Conservation (phyloP, 2,329 filamentous ascomycete genomes). For the Fusarium nematophilum region DNA sequence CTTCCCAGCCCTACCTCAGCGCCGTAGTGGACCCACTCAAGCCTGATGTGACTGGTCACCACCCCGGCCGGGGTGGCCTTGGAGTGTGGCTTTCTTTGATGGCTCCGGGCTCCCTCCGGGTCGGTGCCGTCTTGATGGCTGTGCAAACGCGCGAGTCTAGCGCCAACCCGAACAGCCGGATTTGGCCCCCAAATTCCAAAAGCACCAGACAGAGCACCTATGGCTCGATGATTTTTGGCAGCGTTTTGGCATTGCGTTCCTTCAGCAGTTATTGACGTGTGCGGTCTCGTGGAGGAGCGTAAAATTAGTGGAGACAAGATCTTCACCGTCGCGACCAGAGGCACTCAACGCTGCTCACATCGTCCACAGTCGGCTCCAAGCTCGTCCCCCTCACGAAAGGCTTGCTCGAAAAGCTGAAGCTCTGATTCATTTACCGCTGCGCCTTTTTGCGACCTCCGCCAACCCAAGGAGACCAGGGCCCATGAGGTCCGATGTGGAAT, state of each 20-base stretch:
- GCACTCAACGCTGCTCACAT: conserved; percentile 18
- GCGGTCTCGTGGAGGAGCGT: background rate
- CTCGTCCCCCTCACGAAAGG: background rate
- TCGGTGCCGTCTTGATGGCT: conserved; percentile 2
- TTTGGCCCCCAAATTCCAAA: conserved; percentile 2
- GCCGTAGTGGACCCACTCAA: conserved; percentile 10
- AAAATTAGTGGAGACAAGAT: background rate
- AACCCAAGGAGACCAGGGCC: conserved; percentile 7
- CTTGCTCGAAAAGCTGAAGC: background rate
- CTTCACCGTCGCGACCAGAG: background rate
- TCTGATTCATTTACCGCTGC: conserved; percentile 2
- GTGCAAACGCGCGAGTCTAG: conserved; percentile 1
- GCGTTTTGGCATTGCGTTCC: conserved; percentile 2
- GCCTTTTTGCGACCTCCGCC: background rate
- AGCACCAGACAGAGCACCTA: background rate
- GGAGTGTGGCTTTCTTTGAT: background rate
- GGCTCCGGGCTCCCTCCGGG: conserved; percentile 3
- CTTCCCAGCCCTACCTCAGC: conserved; percentile 21
- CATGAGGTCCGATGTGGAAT: conserved; percentile 3
- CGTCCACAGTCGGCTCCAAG: background rate
- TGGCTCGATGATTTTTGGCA: background rate
- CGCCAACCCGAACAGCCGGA: conserved; percentile 19
- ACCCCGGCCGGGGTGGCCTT: conserved; percentile 3
- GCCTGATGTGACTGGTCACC: conserved; percentile 6
- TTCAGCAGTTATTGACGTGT: background rate